These are phyloP conservation scores for Ganoderma boninense DNA, from an alignment of 1,284 basidiomycete genomes.

Conservation along the genomic window DNA sequence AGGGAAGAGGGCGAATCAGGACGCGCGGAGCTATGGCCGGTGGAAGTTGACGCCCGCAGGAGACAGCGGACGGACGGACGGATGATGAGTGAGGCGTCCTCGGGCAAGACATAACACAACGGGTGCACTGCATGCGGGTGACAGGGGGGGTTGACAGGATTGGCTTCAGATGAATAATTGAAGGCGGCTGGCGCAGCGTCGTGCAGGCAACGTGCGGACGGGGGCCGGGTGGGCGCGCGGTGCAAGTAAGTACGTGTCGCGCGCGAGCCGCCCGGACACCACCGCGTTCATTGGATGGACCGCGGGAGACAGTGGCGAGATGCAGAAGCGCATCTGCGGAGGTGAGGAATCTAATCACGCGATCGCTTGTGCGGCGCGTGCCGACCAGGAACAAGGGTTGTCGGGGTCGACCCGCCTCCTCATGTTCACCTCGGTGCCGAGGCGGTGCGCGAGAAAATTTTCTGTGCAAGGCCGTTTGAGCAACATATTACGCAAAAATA, in stretches of 20 bases:
- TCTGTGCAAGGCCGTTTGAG: conserved; percentile 1
- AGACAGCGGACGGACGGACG: conserved; percentile 12
- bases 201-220: conserved; percentile 23
- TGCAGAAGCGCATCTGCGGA: conserved; percentile 8
- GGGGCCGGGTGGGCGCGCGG: conserved; percentile 2
- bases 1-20: conserved; percentile 17
- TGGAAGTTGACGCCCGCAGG: conserved; percentile 1
- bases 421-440: conserved; percentile 23
- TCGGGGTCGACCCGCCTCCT: conserved; percentile 5
- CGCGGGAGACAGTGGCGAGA: not conserved
- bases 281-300: conserved; percentile 10
- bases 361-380: conserved; percentile 13
- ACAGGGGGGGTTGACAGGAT: conserved; percentile 1
- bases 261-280: not conserved
- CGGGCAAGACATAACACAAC: conserved; percentile 5
- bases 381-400: conserved; percentile 29
- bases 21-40: conserved; percentile 14
- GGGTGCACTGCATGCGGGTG: conserved; percentile 4
- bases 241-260: not conserved
- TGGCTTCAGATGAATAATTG: conserved; percentile 3
- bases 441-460: conserved; percentile 5
- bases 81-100: conserved; percentile 3
- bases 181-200: conserved; percentile 2
- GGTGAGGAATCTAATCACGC: conserved; percentile 18
- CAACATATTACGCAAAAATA: not conserved